Evolutionary conservation across 768 basidiomycete genomes (phyloP).

Genomic region (Suillus occidentalis): DNA sequence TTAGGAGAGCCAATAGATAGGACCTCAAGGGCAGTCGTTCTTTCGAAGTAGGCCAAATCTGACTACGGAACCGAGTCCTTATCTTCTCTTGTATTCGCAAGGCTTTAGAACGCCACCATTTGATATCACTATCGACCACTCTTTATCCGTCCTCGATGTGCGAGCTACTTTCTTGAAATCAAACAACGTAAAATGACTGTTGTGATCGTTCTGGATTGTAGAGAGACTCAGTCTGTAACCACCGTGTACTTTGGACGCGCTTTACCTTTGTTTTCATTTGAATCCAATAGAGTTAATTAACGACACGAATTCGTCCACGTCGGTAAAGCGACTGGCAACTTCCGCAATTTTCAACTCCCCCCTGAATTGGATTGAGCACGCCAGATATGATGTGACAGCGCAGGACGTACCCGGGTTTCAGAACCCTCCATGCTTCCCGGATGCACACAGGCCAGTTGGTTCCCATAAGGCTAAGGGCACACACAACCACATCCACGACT

Average conservation of each 20-base stretch:
- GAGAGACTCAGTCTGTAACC: neutral
- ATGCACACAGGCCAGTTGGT: slow-evolving; percentile 94
- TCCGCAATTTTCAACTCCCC: slow-evolving; percentile 88
- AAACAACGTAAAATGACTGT: slow-evolving; percentile 84
- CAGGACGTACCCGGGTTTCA: slow-evolving; percentile 70
- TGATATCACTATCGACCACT: slow-evolving; percentile 57
- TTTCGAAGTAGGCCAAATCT: neutral
- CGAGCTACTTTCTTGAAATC: slow-evolving; percentile 69
- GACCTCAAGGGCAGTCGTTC: neutral
- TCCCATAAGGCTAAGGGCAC: slow-evolving; percentile 95
- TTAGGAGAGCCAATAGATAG: neutral
- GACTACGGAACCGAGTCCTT: slow-evolving; percentile 18
- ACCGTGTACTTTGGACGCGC: neutral
- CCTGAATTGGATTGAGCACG: slow-evolving; percentile 36
- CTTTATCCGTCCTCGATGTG: slow-evolving; percentile 47
- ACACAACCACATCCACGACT: slow-evolving; percentile 88
- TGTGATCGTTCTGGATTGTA: slow-evolving; percentile 63
- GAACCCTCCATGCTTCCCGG: slow-evolving; percentile 84
- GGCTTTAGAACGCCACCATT: slow-evolving; percentile 69
- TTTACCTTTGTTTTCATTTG: slow-evolving; percentile 66
- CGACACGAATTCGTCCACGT: slow-evolving; percentile 63
- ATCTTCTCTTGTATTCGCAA: slow-evolving; percentile 92
- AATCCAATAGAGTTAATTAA: slow-evolving; percentile 74
- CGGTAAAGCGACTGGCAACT: slow-evolving; percentile 80
- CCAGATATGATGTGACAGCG: slow-evolving; percentile 7